These are phyloP conservation scores for Mycena olivaceomarginata DNA, from an alignment of 768 basidiomycete species.

Conservation along the genomic window DNA sequence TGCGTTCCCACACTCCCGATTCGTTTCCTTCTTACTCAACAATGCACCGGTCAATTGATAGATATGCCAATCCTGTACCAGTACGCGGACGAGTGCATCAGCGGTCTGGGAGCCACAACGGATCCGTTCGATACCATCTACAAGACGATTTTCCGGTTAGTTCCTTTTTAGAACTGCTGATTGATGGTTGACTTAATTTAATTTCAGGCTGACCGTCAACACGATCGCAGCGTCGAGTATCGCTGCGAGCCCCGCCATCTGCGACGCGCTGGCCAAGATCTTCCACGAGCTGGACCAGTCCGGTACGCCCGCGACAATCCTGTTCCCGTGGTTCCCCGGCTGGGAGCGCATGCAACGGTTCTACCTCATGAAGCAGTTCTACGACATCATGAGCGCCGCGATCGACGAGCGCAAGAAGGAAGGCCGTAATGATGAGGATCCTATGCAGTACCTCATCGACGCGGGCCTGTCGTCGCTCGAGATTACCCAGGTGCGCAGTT, in stretches of 20 bases:
- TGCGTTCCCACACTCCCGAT: not conserved
- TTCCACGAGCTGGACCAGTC: conserved; percentile 4
- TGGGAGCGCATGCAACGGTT: conserved; percentile 18
- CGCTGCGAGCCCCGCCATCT: not conserved
- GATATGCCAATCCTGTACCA: conserved; percentile 3
- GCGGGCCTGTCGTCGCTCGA: conserved; percentile 19
- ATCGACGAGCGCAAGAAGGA: conserved; percentile 1
- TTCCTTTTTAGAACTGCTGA: no score
- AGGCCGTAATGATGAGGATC: conserved; percentile 12
- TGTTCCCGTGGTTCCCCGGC: conserved; percentile 4
- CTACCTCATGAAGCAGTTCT: conserved; percentile 25
- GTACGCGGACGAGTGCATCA: conserved; percentile 19
- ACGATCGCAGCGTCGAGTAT: conserved; percentile 22
- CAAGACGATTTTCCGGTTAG: not conserved
- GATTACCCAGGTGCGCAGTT: conserved; percentile 20
- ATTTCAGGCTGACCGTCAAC: conserved; percentile 21
- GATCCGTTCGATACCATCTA: conserved; percentile 25
- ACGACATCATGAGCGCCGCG: conserved; percentile 12
- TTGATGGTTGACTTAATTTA: not conserved
- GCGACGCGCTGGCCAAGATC: not conserved
- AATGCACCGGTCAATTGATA: not conserved
- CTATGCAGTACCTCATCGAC: conserved; percentile 18
- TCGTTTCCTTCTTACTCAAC: no score
- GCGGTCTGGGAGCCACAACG: not conserved
- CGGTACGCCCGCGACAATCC: not conserved